phyloP scores from a whole-genome alignment of 139 green algal species.

The Zygnema cylindricum region DNA sequence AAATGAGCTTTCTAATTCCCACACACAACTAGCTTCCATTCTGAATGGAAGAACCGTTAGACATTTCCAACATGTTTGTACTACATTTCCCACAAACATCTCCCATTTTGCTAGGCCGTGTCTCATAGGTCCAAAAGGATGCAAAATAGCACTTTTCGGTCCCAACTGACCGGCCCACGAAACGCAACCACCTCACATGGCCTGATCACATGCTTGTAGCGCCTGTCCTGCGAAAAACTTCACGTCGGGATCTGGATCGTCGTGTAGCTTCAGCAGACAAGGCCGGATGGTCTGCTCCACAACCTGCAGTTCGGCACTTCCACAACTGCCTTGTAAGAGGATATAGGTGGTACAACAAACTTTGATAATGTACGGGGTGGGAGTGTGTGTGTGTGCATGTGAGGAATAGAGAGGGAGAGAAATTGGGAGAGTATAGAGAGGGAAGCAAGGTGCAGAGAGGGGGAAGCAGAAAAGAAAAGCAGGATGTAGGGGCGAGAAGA shows the following conservation, averaged over 20 bases:
- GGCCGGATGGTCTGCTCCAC: conserved; percentile 83
- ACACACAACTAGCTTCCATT: not conserved
- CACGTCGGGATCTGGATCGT: conserved; percentile 91
- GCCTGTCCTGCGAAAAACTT: conserved; percentile 79
- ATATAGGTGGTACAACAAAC: too few relatives aligned
- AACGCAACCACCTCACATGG: conserved; percentile 60
- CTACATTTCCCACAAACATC: not conserved
- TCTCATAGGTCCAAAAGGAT: not conserved
- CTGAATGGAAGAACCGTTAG: not conserved
- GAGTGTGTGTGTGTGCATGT: too few relatives aligned
- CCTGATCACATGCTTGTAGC: conserved; percentile 60
- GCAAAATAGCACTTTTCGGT: not conserved
- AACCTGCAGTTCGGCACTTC: too few relatives aligned
- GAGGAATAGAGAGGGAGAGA: too few relatives aligned
- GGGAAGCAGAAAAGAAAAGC: too few relatives aligned
- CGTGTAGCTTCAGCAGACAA: conserved; percentile 80
- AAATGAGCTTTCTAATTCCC: not conserved
- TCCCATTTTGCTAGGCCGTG: not conserved
- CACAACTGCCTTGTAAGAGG: too few relatives aligned
- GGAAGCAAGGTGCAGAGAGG: too few relatives aligned
- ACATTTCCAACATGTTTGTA: not conserved
- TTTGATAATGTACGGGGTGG: too few relatives aligned
- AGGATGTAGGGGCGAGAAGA: too few relatives aligned
- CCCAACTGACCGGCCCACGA: too few relatives aligned
- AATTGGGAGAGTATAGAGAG: too few relatives aligned